Conservation (phyloP, 345 rosid genomes). For the Eucalyptus cloeziana region DNA sequence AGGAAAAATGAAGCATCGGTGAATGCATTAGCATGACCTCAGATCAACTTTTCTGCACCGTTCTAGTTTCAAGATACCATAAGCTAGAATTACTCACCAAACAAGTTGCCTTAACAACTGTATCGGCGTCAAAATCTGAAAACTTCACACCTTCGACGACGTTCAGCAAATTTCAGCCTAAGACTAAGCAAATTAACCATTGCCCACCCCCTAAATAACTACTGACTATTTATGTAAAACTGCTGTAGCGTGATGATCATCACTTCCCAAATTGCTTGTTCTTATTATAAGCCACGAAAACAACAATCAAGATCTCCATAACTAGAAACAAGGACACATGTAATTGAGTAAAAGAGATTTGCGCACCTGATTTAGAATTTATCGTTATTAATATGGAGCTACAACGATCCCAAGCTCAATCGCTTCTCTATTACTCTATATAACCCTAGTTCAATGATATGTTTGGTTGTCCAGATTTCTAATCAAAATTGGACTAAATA, state of each 20-base stretch:
- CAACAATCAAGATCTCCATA: rapidly evolving
- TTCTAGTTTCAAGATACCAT: slow-evolving; percentile 2
- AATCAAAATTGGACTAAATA: no score
- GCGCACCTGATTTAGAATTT: no score
- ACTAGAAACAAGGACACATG: no score
- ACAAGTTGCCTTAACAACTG: slow-evolving; percentile 20
- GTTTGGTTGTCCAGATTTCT: no score
- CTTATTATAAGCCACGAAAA: neutral
- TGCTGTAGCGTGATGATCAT: neutral
- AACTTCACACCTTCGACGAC: neutral
- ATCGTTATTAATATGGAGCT: no score
- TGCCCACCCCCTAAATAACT: neutral
- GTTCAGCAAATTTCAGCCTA: neutral
- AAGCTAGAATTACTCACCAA: neutral
- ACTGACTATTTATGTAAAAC: neutral
- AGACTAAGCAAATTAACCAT: neutral
- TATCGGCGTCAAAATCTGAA: slow-evolving; percentile 7
- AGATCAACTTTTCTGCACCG: neutral
- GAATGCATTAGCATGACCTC: neutral
- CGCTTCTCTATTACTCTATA: no score
- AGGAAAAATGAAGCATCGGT: neutral
- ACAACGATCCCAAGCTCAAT: no score
- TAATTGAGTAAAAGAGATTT: no score
- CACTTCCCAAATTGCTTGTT: neutral
- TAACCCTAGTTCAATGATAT: no score